phyloP scores from a whole-genome alignment of 441 rosid species.

The Euphorbia schlechtendalii region DNA sequence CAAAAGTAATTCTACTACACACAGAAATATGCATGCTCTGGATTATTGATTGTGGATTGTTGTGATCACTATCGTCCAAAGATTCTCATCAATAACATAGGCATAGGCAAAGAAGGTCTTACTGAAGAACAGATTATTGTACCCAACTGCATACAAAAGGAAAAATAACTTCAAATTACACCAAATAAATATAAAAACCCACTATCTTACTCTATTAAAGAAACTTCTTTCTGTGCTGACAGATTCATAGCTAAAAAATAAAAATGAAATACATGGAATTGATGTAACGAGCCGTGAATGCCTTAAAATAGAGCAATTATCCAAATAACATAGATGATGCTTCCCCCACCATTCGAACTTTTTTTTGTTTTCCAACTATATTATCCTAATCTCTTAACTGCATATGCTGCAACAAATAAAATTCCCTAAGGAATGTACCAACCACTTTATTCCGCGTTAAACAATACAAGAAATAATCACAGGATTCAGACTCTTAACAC shows the following conservation, averaged over 20 bases:
- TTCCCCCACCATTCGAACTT: neutral
- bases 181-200: neutral
- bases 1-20: neutral
- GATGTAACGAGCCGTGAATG: neutral
- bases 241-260: neutral
- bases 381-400: neutral
- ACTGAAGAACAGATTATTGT: neutral
- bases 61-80: neutral
- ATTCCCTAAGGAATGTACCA: neutral
- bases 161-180: neutral
- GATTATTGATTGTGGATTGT: neutral
- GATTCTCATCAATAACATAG: neutral
- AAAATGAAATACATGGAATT: neutral
- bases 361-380: neutral
- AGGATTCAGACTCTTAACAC: neutral
- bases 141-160: neutral
- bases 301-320: neutral
- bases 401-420: neutral
- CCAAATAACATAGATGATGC: neutral
- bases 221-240: neutral
- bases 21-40: neutral
- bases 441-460: neutral
- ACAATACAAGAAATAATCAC: neutral
- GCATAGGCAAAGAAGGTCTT: neutral
- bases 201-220: neutral